A percentile compares a stretch with the other conserved stretches of the same genome.
Evolutionary conservation across 805 yeast genomes (phyloP).

Genomic region (Kuraishia floccosa): DNA sequence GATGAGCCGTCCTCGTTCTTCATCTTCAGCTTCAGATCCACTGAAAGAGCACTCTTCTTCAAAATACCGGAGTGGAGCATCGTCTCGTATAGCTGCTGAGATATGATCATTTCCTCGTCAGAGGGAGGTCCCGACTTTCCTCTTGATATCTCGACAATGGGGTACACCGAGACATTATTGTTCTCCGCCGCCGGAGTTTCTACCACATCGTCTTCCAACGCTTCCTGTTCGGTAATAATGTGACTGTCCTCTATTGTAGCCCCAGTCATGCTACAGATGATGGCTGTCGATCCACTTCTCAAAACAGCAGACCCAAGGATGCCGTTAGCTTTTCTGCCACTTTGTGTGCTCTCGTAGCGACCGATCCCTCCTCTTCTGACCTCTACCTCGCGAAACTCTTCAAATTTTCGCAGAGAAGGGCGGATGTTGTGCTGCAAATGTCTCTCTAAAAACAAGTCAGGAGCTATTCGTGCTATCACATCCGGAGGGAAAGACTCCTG

Average conservation of each 20-base stretch:
- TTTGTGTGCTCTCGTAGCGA: constrained; percentile 3
- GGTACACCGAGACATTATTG: constrained; percentile 43
- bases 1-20: constrained; percentile 37
- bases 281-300: constrained; percentile 61
- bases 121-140: constrained; percentile 77
- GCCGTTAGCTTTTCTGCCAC: constrained; percentile 11
- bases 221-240: constrained; percentile 27
- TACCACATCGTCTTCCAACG: constrained; percentile 24
- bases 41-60: constrained; percentile 36
- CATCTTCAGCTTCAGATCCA: constrained; percentile 39
- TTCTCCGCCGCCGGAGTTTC: constrained; percentile 8
- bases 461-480: constrained; percentile 74
- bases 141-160: constrained; percentile 65
- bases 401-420: constrained; percentile 60
- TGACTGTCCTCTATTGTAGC: constrained; percentile 49
- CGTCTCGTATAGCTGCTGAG: constrained; percentile 54
- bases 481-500: constrained; percentile 69
- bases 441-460: constrained; percentile 72
- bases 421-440: constrained; percentile 68
- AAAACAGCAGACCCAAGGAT: constrained; percentile 60
- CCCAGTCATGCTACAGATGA: constrained; percentile 61
- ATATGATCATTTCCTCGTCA: constrained; percentile 70
- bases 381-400: constrained; percentile 56
- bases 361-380: constrained; percentile 24
- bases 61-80: constrained; percentile 47